Conservation (phyloP, 371 early-diverging fungal species). For the Choanephora cucurbitarum region DNA sequence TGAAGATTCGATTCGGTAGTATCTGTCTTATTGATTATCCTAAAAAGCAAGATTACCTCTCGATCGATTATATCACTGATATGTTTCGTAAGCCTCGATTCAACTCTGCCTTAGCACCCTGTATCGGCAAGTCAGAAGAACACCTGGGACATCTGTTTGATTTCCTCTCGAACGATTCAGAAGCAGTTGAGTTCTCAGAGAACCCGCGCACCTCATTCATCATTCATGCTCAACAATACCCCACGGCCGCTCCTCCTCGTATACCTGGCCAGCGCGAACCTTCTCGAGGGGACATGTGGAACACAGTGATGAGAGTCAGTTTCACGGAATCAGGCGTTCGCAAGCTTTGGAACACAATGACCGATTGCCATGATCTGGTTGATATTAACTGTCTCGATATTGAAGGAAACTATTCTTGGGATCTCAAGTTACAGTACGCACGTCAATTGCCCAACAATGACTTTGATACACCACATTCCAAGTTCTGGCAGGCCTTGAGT, state of each 20-base stretch:
- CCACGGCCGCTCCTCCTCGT: constrained; percentile 6
- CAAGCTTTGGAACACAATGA: constrained; percentile 37
- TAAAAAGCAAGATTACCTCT: constrained; percentile 9
- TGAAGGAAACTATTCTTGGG: constrained; percentile 51
- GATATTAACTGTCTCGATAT: constrained; percentile 28
- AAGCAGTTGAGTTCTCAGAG: constrained; percentile 26
- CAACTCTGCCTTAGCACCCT: constrained; percentile 29
- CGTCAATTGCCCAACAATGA: constrained; percentile 30
- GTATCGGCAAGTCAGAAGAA: constrained; percentile 20
- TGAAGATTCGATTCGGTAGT: constrained; percentile 49
- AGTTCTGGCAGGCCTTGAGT: constrained; percentile 29
- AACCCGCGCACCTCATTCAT: constrained; percentile 27
- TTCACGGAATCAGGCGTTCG: constrained; percentile 28
- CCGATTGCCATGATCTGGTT: constrained; percentile 33
- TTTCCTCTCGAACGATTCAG: not conserved
- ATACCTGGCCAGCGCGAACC: constrained; percentile 1
- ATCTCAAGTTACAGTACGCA: constrained; percentile 38
- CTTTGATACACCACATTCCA: constrained; percentile 42
- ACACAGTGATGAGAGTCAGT: constrained; percentile 19
- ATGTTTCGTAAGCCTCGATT: constrained; percentile 21
- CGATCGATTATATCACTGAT: constrained; percentile 23
- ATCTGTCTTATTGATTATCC: constrained; percentile 31
- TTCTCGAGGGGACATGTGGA: constrained; percentile 23
- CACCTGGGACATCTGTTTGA: constrained; percentile 17
- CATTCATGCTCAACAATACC: constrained; percentile 27